Evolutionary conservation across 176 grass and related monocot genomes (phyloP), one percentile per base, ranked within the genome.

Genomic region (Dendrocalamus sinicus): DNA sequence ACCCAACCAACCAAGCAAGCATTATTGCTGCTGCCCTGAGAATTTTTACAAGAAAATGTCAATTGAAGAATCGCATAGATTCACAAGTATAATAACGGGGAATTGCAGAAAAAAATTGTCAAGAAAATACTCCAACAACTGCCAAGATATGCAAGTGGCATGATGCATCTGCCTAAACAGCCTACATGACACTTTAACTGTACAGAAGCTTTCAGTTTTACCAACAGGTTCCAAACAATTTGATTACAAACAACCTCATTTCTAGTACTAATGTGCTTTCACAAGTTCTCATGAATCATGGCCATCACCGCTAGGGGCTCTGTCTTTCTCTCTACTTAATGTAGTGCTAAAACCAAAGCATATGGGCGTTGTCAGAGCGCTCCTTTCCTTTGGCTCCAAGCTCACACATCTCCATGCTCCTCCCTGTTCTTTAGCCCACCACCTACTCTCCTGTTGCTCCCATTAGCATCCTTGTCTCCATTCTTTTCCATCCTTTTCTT

Each of bases 361-460:
- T 91, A 88, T 91, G 89, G 89, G 81, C 47, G 52, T 61, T 70
- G 89, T 84, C 81, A 91, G 89, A 79, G 74, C 15, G 44, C 22
- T 4, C 80, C 69, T 91, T 91, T 85, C 85, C 81, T 91, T 88
- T 77, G 81, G 85, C 81, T 81, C 81, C 89, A 91, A 91, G 85
- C 81, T 88, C 89, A 91, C 85, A 88, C 81, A 75, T 91, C 81
- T 91, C 85, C 89, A 88, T 84, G 75, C 39, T 57, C 84, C 86
- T 55, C 50, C 19, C 53, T 80, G 53, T 11, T 88, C 73, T 78
- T 88, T 88, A 83, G 63, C 72, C 54, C 67, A 90, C 76, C 82
- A 83, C 71, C 83, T 55, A 90, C 79, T 86, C 65, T 67, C 58
- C 67, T 86, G 79, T 83, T 87, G 84, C 89, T 54, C 61, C 63